These are phyloP conservation scores for Allium cepa DNA, from an alignment of 106 monocot species.

Conservation along the genomic window DNA sequence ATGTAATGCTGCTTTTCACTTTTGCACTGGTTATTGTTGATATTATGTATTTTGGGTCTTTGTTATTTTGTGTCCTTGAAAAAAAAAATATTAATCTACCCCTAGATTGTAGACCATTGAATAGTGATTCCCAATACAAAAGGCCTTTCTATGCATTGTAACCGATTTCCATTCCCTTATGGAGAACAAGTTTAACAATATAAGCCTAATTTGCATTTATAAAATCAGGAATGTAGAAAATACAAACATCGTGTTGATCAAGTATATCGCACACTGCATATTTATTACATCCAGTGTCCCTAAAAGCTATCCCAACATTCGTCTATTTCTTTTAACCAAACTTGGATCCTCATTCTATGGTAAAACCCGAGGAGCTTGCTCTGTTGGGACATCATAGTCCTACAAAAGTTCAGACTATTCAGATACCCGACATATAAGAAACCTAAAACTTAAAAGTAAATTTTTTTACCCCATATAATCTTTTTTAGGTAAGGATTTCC, in stretches of 20 bases:
- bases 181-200: background rate
- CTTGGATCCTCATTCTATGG: conserved; percentile 72
- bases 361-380: conserved; percentile 42
- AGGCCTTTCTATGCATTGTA: background rate
- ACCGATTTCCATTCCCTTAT: background rate
- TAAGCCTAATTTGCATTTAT: no score
- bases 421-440: background rate
- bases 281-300: conserved; percentile 82
- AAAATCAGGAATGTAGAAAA: background rate
- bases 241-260: no score
- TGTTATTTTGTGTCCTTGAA: no score
- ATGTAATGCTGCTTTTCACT: no score
- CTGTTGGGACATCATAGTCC: conserved; percentile 63
- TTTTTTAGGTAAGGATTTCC: conserved; percentile 26
- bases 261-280: no score
- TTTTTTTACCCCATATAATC: conserved; percentile 26
- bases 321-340: conserved; percentile 80
- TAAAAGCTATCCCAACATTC: conserved; percentile 89
- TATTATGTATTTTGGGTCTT: no score
- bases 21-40: no score
- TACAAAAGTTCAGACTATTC: conserved; percentile 8
- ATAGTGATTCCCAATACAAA: background rate
- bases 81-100: no score
- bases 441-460: no score
- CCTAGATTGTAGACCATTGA: no score